These are phyloP conservation scores for Acanthamoeba royreba DNA, from an alignment of 208 protist species.

Conservation along the genomic window DNA sequence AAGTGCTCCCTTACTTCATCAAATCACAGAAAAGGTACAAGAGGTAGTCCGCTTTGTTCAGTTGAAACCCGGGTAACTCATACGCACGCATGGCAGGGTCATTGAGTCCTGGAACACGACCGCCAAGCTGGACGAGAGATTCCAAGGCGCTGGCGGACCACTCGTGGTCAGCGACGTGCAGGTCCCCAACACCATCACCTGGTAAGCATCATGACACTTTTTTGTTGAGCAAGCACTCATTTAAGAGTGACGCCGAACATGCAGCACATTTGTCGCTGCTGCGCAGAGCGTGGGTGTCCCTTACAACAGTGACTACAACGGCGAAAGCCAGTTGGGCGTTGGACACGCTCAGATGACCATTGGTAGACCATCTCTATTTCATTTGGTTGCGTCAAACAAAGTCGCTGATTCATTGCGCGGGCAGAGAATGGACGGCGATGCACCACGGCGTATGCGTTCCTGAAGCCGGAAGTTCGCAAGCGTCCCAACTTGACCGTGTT, in stretches of 20 bases:
- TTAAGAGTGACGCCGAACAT: neutral
- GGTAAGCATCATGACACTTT: neutral
- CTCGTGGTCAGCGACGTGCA: neutral
- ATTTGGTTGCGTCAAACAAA: no score
- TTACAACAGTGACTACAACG: conserved; percentile 26
- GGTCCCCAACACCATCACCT: neutral
- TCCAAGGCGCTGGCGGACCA: neutral
- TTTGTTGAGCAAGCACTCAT: neutral
- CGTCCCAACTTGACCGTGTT: conserved; percentile 18
- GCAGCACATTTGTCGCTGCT: neutral
- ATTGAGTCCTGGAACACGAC: neutral
- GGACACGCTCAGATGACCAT: conserved; percentile 23
- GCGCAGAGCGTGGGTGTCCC: neutral
- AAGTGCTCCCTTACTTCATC: conserved; percentile 41
- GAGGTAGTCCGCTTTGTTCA: neutral
- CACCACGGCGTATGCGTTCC: neutral
- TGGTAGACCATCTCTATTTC: neutral
- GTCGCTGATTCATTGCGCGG: no score
- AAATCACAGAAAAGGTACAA: neutral
- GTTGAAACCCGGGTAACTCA: neutral
- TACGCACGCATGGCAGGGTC: neutral
- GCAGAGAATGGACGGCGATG: conserved; percentile 21
- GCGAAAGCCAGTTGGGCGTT: neutral
- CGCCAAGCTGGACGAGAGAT: neutral
- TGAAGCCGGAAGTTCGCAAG: neutral